Percentiles rank a stretch among this genome's conserved stretches.
Conservation (phyloP, 208 protist species). For the Spongospora subterranea region DNA sequence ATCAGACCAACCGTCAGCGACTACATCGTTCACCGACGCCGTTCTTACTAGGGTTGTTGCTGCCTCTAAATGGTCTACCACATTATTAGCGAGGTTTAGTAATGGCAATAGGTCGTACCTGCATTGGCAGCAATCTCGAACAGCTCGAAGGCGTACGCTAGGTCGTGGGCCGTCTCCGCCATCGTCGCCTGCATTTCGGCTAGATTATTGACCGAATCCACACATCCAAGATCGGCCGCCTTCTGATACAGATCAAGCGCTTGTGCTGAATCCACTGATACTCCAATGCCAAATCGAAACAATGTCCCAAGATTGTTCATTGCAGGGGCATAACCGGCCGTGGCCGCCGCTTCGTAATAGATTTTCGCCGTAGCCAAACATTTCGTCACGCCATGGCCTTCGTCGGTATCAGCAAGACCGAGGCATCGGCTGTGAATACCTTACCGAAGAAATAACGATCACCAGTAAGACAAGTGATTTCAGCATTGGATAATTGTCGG, state of each 20-base stretch:
- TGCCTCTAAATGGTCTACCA: not conserved
- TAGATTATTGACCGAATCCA: conserved; percentile 19
- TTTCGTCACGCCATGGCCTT: not conserved
- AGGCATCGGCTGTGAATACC: not conserved
- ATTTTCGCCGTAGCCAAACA: conserved; percentile 8
- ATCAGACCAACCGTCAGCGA: too few relatives aligned
- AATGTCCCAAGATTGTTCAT: not conserved
- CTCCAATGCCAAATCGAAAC: not conserved
- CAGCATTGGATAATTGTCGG: not conserved
- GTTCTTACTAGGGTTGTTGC: not conserved
- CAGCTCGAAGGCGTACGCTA: not conserved
- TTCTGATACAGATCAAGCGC: not conserved
- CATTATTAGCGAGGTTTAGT: not conserved
- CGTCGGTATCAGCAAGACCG: not conserved
- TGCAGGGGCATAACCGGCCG: not conserved
- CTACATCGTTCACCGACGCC: too few relatives aligned
- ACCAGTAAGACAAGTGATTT: not conserved
- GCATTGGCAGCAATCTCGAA: not conserved
- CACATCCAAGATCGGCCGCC: not conserved
- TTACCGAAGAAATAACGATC: conserved; percentile 14
- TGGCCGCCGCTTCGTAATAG: not conserved
- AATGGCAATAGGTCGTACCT: not conserved
- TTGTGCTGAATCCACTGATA: not conserved
- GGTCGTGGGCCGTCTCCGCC: not conserved
- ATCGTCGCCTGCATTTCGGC: not conserved